phyloP scores from a whole-genome alignment of 2,329 filamentous ascomycete genomes.

The Nemania sp. region DNA sequence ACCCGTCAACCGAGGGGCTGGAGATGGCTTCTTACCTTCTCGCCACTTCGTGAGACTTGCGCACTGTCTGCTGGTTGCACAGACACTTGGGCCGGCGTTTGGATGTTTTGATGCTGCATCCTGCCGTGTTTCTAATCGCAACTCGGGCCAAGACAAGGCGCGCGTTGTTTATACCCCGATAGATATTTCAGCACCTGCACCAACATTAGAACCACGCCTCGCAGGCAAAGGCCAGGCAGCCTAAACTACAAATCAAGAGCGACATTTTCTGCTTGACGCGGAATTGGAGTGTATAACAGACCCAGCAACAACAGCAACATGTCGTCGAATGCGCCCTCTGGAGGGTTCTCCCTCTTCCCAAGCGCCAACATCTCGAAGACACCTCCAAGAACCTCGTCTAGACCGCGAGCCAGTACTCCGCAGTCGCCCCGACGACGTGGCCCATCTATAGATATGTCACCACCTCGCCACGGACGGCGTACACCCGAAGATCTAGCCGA shows the following conservation, averaged over 20 bases:
- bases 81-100: neutral
- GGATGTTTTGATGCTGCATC: slow-evolving; percentile 7
- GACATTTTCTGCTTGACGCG: slow-evolving; percentile 6
- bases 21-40: slow-evolving; percentile 24
- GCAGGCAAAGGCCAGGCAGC: neutral
- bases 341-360: slow-evolving; percentile 62
- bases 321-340: slow-evolving; percentile 41
- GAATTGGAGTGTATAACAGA: slow-evolving; percentile 11
- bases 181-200: slow-evolving; percentile 9
- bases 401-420: slow-evolving; percentile 34
- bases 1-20: slow-evolving; percentile 12
- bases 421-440: slow-evolving; percentile 35
- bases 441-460: slow-evolving; percentile 38
- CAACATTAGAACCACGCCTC: slow-evolving; percentile 7
- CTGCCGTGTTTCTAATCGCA: slow-evolving; percentile 16
- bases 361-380: slow-evolving; percentile 49
- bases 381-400: slow-evolving; percentile 46
- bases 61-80: slow-evolving; percentile 16
- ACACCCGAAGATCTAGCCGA: slow-evolving; percentile 36
- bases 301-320: slow-evolving; percentile 21
- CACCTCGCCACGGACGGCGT: slow-evolving; percentile 34
- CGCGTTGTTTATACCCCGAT: slow-evolving; percentile 6
- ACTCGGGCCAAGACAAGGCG: neutral
- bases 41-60: slow-evolving; percentile 9
- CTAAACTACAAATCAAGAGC: slow-evolving; percentile 9